These are phyloP conservation scores for Amanita inopinata DNA, from an alignment of 768 basidiomycete genomes.

Conservation along the genomic window DNA sequence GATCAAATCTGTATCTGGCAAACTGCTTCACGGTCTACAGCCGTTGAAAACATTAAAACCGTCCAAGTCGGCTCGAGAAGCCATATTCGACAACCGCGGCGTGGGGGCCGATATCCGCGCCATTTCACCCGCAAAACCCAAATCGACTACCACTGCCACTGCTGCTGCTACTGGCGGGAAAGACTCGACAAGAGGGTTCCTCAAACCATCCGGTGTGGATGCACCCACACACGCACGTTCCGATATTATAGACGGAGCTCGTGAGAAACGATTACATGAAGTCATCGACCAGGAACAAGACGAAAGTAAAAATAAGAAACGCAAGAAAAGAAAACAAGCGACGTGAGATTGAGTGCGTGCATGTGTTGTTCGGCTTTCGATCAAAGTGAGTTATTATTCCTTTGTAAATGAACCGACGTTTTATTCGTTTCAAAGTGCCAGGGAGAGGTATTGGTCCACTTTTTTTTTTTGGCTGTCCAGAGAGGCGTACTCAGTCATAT, in stretches of 20 bases:
- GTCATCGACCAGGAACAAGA: constrained; percentile 15
- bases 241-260: constrained; percentile 18
- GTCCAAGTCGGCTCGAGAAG: constrained; percentile 30
- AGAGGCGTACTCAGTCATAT: no score
- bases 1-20: constrained; percentile 13
- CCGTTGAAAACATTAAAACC: constrained; percentile 20
- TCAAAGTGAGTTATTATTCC: background rate
- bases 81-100: constrained; percentile 35
- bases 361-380: background rate
- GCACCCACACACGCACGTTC: constrained; percentile 24
- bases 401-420: background rate
- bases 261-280: constrained; percentile 22
- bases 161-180: no score
- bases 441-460: no score
- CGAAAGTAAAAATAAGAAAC: constrained; percentile 23
- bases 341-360: constrained; percentile 6
- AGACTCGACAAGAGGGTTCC: constrained; percentile 20
- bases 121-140: constrained; percentile 8
- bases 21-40: constrained; percentile 16
- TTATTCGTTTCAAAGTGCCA: no score
- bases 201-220: constrained; percentile 52
- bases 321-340: constrained; percentile 23
- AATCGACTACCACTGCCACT: constrained; percentile 11
- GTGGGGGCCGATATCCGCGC: constrained; percentile 41
- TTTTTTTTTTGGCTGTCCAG: no score